Percentiles rank a stretch among this genome's conserved stretches.
Evolutionary conservation across 768 basidiomycete genomes (phyloP).

Genomic region (Collybia sp.): DNA sequence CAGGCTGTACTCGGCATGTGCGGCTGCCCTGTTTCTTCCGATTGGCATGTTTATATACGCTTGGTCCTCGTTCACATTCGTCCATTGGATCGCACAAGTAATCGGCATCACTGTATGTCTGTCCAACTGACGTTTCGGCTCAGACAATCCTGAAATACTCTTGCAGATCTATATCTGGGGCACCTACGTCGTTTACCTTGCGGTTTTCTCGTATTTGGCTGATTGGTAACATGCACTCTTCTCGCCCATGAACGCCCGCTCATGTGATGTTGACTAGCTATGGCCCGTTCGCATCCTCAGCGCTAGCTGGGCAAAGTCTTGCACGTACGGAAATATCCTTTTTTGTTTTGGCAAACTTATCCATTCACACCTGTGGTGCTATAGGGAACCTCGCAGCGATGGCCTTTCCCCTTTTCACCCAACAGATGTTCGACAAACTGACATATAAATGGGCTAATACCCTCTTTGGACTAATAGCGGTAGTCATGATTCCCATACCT

Average conservation of each 20-base stretch:
- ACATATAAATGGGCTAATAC: conserved; percentile 57
- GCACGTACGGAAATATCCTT: conserved; percentile 32
- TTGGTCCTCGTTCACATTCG: conserved; percentile 50
- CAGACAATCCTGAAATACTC: background rate
- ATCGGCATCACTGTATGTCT: conserved; percentile 44
- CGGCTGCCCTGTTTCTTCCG: conserved; percentile 50
- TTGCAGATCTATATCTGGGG: conserved; percentile 45
- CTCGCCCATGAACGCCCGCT: background rate
- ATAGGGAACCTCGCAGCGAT: conserved; percentile 45
- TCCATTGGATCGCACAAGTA: conserved; percentile 59
- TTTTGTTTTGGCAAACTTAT: background rate
- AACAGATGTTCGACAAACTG: conserved; percentile 48
- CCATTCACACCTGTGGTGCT: background rate
- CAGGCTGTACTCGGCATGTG: conserved; percentile 52
- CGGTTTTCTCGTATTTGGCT: conserved; percentile 56
- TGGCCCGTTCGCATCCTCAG: conserved; percentile 62
- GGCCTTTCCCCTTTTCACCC: conserved; percentile 58
- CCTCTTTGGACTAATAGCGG: conserved; percentile 47
- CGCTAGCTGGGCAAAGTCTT: conserved; percentile 63
- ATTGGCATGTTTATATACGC: conserved; percentile 69
- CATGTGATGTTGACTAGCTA: conserved; percentile 26
- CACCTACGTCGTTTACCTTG: conserved; percentile 51
- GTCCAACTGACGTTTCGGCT: background rate
- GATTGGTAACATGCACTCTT: conserved; percentile 43
- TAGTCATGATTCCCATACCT: conserved; percentile 50